Conservation (phyloP, 495 filamentous ascomycete genomes). For the Daldinia caldariorum region DNA sequence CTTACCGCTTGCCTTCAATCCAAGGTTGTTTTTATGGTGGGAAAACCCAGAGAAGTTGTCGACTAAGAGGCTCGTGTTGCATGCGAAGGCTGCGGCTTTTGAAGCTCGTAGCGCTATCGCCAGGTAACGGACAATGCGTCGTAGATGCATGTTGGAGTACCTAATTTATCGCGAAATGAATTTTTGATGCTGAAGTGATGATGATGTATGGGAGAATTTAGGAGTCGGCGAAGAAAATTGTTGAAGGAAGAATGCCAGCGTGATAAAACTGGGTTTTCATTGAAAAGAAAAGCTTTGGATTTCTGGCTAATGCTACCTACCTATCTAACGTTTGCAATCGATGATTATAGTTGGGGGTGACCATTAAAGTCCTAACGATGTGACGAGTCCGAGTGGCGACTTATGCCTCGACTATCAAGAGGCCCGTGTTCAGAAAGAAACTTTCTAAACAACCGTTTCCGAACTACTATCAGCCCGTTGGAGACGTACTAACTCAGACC, state of each 20-base stretch:
- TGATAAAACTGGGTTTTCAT: too few relatives aligned
- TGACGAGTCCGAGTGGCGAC: too few relatives aligned
- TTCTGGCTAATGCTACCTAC: too few relatives aligned
- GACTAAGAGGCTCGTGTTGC: slow-evolving; percentile 22
- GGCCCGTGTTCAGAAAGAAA: not conserved
- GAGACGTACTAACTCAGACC: not conserved
- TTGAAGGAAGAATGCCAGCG: too few relatives aligned
- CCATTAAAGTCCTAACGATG: not conserved
- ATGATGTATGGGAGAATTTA: not conserved
- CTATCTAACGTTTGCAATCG: too few relatives aligned
- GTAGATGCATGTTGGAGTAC: not conserved
- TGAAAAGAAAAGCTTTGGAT: too few relatives aligned
- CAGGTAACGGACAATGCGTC: not conserved
- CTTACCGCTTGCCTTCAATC: slow-evolving; percentile 33
- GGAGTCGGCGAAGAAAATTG: too few relatives aligned
- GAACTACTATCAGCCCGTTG: not conserved
- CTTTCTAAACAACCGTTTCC: not conserved
- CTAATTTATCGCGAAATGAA: not conserved
- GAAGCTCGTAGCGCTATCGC: not conserved
- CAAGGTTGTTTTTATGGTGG: slow-evolving; percentile 22
- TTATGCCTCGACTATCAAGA: not conserved
- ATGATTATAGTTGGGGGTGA: not conserved
- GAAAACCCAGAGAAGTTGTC: slow-evolving; percentile 32
- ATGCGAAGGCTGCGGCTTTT: not conserved
- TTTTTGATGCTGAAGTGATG: not conserved